Conservation (phyloP, 495 filamentous ascomycete genomes). For the Neurospora sp. region DNA sequence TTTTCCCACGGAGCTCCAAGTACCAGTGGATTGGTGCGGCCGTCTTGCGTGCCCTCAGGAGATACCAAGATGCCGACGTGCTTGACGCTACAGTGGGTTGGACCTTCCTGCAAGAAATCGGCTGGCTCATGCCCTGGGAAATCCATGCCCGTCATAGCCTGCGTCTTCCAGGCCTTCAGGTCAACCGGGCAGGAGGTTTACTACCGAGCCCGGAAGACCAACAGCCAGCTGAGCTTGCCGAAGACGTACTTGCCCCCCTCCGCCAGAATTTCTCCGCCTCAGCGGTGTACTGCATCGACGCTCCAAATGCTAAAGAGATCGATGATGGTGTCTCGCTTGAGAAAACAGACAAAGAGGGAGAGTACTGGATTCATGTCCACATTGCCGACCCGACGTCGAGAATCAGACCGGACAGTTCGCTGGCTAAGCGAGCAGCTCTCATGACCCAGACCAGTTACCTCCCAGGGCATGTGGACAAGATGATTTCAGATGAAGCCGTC, state of each 20-base stretch:
- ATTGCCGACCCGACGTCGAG: slow-evolving; percentile 92
- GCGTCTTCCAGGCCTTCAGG: slow-evolving; percentile 39
- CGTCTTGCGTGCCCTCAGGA: slow-evolving; percentile 59
- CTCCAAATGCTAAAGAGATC: slow-evolving; percentile 59
- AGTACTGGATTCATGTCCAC: slow-evolving; percentile 83
- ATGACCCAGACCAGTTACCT: slow-evolving; percentile 61
- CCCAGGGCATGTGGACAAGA: slow-evolving; percentile 59
- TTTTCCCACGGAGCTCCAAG: slow-evolving; percentile 35
- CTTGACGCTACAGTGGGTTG: slow-evolving; percentile 48
- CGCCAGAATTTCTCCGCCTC: slow-evolving; percentile 62
- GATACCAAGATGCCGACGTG: slow-evolving; percentile 51
- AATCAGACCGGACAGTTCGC: slow-evolving; percentile 44
- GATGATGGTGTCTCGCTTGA: slow-evolving; percentile 87
- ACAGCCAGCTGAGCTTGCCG: slow-evolving; percentile 15
- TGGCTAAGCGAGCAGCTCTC: slow-evolving; percentile 56
- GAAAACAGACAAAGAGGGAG: slow-evolving; percentile 40
- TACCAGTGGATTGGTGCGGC: slow-evolving; percentile 55
- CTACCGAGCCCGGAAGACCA: slow-evolving; percentile 23
- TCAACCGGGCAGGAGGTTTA: slow-evolving; percentile 34
- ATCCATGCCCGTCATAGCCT: slow-evolving; percentile 54
- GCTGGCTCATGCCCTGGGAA: slow-evolving; percentile 73
- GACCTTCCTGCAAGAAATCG: slow-evolving; percentile 78
- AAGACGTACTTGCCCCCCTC: slow-evolving; percentile 42
- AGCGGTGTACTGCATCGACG: slow-evolving; percentile 79
- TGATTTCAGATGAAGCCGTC: slow-evolving; percentile 56